A percentile compares a stretch with the other conserved stretches of the same genome.
Evolutionary conservation across 1,284 basidiomycete genomes (phyloP).

Genomic region (Erythrobasidium hasegawianum): DNA sequence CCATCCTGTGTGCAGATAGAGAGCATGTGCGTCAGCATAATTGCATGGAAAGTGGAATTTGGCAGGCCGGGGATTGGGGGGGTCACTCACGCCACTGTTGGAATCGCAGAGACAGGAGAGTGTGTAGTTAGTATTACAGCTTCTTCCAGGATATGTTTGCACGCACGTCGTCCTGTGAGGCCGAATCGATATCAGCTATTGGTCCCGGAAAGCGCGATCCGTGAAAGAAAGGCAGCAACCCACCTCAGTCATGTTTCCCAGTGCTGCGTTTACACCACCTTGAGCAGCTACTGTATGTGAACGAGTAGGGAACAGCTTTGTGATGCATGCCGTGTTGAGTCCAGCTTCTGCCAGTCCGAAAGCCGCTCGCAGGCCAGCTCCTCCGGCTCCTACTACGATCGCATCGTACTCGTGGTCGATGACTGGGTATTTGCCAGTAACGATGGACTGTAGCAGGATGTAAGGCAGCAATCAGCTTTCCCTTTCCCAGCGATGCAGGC

Average conservation of each 20-base stretch:
- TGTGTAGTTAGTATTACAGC: not conserved
- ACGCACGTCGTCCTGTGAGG: conserved; percentile 10
- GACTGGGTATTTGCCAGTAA: conserved; percentile 76
- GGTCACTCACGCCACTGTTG: conserved; percentile 30
- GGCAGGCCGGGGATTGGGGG: conserved; percentile 12
- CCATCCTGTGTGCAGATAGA: conserved; percentile 60
- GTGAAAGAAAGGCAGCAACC: not conserved
- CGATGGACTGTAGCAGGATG: conserved; percentile 47
- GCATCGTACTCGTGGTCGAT: conserved; percentile 97
- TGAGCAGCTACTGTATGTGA: conserved; percentile 98
- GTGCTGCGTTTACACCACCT: conserved; percentile 98
- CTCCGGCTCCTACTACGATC: conserved; percentile 94
- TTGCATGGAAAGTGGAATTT: not conserved
- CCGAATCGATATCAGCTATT: too few species aligned
- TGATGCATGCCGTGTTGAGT: conserved; percentile 65
- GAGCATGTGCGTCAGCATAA: not conserved
- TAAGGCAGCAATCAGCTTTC: too few species aligned
- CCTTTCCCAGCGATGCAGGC: conserved; percentile 2
- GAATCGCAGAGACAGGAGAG: conserved; percentile 9
- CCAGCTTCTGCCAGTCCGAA: conserved; percentile 99
- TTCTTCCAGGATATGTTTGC: not conserved
- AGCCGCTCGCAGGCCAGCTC: conserved; percentile 94
- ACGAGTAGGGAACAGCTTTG: conserved; percentile 96
- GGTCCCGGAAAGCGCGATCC: too few species aligned
- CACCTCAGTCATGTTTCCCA: conserved; percentile 96